phyloP scores from a whole-genome alignment of 352 stramenopile species.

The Pythium volutum region DNA sequence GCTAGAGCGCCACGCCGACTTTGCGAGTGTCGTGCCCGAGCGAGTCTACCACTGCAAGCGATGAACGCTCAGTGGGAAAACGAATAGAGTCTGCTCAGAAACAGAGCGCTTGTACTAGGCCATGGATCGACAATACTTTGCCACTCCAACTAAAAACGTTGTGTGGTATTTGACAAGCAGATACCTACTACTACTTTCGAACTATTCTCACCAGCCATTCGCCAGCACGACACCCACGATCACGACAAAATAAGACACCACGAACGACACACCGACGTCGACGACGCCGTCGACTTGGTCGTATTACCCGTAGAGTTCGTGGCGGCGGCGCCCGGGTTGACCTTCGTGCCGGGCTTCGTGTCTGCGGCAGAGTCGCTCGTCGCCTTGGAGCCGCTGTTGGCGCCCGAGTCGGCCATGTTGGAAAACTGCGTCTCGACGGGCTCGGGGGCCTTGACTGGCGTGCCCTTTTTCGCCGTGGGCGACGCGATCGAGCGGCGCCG shows the following conservation, averaged over 20 bases:
- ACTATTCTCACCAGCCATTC: not conserved
- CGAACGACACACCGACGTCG: too few relatives aligned
- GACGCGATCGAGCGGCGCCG: conserved; percentile 30
- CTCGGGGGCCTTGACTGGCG: conserved; percentile 38
- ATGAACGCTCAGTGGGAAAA: conserved; percentile 17
- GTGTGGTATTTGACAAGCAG: too few relatives aligned
- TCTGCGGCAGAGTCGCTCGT: not conserved
- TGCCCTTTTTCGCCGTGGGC: conserved; percentile 30
- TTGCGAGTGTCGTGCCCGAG: conserved; percentile 40
- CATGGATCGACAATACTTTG: too few relatives aligned
- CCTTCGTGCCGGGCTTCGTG: not conserved
- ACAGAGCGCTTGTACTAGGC: too few relatives aligned
- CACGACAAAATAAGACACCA: not conserved
- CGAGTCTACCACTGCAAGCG: conserved; percentile 45
- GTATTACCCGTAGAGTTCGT: too few relatives aligned
- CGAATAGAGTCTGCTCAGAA: too few relatives aligned
- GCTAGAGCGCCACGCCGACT: conserved; percentile 55
- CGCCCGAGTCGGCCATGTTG: conserved; percentile 14
- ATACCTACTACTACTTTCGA: too few relatives aligned
- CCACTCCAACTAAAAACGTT: too few relatives aligned
- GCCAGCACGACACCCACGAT: not conserved
- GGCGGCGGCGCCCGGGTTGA: too few relatives aligned
- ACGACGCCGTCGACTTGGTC: not conserved
- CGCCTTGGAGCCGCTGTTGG: conserved; percentile 15
- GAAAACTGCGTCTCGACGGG: conserved; percentile 11